These are phyloP conservation scores for Corchorus capsularis DNA, from an alignment of 345 rosid genomes.

Conservation along the genomic window DNA sequence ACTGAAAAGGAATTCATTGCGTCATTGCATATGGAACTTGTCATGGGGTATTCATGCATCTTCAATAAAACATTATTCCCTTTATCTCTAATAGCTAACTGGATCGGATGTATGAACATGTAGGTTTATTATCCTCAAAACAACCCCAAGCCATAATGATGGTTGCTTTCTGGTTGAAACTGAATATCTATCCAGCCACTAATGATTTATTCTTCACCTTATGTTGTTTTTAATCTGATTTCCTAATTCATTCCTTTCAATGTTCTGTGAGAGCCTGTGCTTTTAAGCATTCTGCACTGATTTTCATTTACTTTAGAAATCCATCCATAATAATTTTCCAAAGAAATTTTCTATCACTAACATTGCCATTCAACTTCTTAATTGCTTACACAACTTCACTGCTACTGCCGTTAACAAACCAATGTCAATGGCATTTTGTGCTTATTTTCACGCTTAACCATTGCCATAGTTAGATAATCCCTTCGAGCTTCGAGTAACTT, in stretches of 20 bases:
- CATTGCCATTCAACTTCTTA: background rate
- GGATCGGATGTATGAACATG: background rate
- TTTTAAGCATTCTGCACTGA: background rate
- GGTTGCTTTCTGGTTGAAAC: background rate
- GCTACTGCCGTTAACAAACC: too few relatives aligned
- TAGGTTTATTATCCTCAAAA: background rate
- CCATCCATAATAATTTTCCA: background rate
- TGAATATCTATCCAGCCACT: background rate
- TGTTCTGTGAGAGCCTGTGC: background rate
- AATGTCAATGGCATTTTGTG: too few relatives aligned
- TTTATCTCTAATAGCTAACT: background rate
- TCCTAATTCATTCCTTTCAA: background rate
- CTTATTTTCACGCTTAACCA: too few relatives aligned
- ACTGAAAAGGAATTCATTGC: background rate
- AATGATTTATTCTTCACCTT: background rate
- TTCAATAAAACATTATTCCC: background rate
- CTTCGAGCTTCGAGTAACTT: too few relatives aligned
- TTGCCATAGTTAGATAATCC: too few relatives aligned
- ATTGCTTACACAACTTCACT: too few relatives aligned
- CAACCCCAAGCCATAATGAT: background rate
- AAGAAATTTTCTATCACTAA: background rate
- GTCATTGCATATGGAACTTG: background rate
- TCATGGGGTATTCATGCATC: background rate
- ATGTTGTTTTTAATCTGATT: background rate
- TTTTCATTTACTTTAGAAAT: background rate